phyloP scores from a whole-genome alignment of 1,284 basidiomycete genomes.

The Meripilus lineatus region DNA sequence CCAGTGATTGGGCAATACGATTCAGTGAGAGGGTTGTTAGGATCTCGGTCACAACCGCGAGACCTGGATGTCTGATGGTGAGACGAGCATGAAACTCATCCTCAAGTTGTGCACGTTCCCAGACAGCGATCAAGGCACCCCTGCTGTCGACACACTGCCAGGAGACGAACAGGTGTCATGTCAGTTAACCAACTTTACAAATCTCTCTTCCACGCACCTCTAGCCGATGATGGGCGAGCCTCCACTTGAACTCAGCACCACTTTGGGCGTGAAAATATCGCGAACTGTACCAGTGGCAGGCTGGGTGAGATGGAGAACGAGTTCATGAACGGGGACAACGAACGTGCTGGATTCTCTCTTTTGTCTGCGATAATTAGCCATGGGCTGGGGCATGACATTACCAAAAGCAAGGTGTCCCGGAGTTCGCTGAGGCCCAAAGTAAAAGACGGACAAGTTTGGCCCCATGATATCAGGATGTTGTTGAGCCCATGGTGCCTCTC shows the following conservation, averaged over 20 bases:
- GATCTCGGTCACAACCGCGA: constrained; percentile 65
- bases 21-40: constrained; percentile 65
- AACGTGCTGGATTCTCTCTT: constrained; percentile 59
- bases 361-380: constrained; percentile 51
- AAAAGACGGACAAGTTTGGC: constrained; percentile 64
- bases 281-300: constrained; percentile 44
- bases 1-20: constrained; percentile 52
- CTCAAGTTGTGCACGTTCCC: constrained; percentile 54
- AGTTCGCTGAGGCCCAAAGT: constrained; percentile 57
- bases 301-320: background rate
- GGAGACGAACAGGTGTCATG: background rate
- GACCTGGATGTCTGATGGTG: constrained; percentile 48
- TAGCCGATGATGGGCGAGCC: constrained; percentile 49
- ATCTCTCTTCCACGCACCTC: constrained; percentile 46
- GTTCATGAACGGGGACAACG: constrained; percentile 22
- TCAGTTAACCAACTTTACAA: background rate
- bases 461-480: constrained; percentile 66
- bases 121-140: constrained; percentile 51
- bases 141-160: constrained; percentile 56
- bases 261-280: constrained; percentile 66
- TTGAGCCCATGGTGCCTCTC: constrained; percentile 59
- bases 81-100: constrained; percentile 56
- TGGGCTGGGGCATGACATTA: constrained; percentile 49
- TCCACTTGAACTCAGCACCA: constrained; percentile 69
- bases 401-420: constrained; percentile 67